Conservation (phyloP, 2,329 filamentous ascomycete genomes). For the Penicillium paneum region DNA sequence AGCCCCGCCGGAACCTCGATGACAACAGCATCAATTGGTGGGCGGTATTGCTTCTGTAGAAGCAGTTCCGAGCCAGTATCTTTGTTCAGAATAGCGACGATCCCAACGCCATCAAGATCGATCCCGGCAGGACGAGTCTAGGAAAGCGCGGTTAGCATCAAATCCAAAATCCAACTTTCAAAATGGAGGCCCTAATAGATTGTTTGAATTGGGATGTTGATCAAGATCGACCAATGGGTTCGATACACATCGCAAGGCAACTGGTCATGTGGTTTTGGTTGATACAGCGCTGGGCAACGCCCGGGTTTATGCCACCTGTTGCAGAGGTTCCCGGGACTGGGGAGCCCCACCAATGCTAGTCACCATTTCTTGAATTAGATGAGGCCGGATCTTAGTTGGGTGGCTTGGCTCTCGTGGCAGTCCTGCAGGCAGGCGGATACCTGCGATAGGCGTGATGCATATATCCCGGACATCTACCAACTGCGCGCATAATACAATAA, state of each 20-base stretch:
- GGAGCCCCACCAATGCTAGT: not conserved
- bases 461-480: not conserved
- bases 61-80: slow-evolving; percentile 50
- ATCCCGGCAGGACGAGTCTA: slow-evolving; percentile 51
- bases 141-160: slow-evolving; percentile 9
- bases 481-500: not conserved
- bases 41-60: slow-evolving; percentile 59
- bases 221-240: not conserved
- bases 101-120: slow-evolving; percentile 56
- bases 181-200: not conserved
- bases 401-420: not conserved
- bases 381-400: not conserved
- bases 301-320: not conserved
- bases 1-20: slow-evolving; percentile 61
- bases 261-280: not conserved
- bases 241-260: not conserved
- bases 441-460: not conserved
- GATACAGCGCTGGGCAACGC: not conserved
- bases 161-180: not conserved
- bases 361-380: not conserved
- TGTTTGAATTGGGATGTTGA: not conserved
- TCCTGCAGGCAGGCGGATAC: not conserved
- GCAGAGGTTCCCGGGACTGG: not conserved
- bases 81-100: slow-evolving; percentile 57
- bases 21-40: slow-evolving; percentile 56